These are phyloP conservation scores for Colletotrichum tropicicola DNA, from an alignment of 2,329 filamentous ascomycete species.

Conservation along the genomic window DNA sequence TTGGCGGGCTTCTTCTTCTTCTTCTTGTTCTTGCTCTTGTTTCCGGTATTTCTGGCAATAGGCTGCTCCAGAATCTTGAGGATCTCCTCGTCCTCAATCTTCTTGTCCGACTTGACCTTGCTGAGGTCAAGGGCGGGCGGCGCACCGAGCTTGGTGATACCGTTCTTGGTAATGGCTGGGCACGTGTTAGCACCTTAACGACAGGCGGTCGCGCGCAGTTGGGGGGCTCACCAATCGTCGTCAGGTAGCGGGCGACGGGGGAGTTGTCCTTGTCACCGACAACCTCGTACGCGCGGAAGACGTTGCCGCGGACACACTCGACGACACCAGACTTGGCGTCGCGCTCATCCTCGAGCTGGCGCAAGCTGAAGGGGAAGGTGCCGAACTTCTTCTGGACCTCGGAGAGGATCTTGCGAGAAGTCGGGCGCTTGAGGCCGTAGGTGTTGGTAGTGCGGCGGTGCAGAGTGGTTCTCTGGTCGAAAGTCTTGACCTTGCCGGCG, in stretches of 20 bases:
- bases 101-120: constrained; percentile 95
- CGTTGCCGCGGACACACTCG: constrained; percentile 92
- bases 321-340: constrained; percentile 95
- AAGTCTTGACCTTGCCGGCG: constrained; percentile 92
- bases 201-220: constrained; percentile 33
- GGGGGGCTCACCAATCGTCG: constrained; percentile 82
- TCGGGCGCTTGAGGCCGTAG: constrained; percentile 92
- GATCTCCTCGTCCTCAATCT: constrained; percentile 95
- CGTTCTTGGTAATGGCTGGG: constrained; percentile 96
- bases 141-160: constrained; percentile 84
- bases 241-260: constrained; percentile 86
- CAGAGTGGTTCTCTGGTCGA: constrained; percentile 88
- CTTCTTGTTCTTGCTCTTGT: constrained; percentile 92
- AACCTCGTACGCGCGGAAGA: constrained; percentile 95
- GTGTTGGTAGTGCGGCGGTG: constrained; percentile 93
- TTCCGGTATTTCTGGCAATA: constrained; percentile 85
- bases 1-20: constrained; percentile 73
- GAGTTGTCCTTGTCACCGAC: constrained; percentile 91
- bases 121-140: constrained; percentile 79
- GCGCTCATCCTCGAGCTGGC: constrained; percentile 96
- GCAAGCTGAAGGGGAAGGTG: constrained; percentile 95
- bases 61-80: constrained; percentile 94
- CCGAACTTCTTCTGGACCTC: constrained; percentile 98
- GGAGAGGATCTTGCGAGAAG: constrained; percentile 89
- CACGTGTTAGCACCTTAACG: constrained; percentile 7